phyloP scores from a whole-genome alignment of 495 filamentous ascomycete genomes.

The Lasiosphaeria miniovina region DNA sequence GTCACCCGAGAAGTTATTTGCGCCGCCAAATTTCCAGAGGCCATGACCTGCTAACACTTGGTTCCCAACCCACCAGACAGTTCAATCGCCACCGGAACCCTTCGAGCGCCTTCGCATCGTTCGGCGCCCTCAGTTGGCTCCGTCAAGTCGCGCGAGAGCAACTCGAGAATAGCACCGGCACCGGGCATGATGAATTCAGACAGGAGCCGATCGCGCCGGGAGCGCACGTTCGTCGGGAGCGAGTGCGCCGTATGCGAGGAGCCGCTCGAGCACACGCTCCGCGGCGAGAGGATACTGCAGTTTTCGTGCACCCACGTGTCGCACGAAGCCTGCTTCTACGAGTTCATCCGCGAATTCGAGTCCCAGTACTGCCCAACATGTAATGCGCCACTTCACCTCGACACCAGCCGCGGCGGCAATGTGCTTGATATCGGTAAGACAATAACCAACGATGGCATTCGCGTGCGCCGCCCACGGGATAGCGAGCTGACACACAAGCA shows the following conservation, averaged over 20 bases:
- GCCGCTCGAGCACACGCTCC: slow-evolving; percentile 91
- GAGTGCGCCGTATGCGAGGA: slow-evolving; percentile 98
- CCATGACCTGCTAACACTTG: slow-evolving; percentile 23
- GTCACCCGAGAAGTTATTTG: slow-evolving; percentile 4
- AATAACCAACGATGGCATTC: background rate
- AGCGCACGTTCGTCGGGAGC: slow-evolving; percentile 91
- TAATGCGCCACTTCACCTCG: slow-evolving; percentile 86
- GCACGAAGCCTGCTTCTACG: slow-evolving; percentile 98
- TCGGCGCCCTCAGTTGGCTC: slow-evolving; percentile 42
- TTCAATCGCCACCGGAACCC: slow-evolving; percentile 37
- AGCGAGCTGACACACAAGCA: slow-evolving; percentile 36
- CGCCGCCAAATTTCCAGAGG: slow-evolving; percentile 14
- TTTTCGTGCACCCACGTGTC: slow-evolving; percentile 95
- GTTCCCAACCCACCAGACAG: slow-evolving; percentile 25
- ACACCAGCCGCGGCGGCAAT: slow-evolving; percentile 94
- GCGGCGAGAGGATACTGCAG: slow-evolving; percentile 91
- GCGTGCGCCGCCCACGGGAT: background rate
- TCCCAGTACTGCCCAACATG: slow-evolving; percentile 94
- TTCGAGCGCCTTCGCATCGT: slow-evolving; percentile 43
- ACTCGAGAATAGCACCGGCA: slow-evolving; percentile 27
- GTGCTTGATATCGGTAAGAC: slow-evolving; percentile 81
- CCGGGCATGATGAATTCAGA: slow-evolving; percentile 70
- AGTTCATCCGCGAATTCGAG: slow-evolving; percentile 94
- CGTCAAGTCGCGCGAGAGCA: slow-evolving; percentile 37
- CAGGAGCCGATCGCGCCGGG: slow-evolving; percentile 74